Percentiles rank a stretch among this genome's conserved stretches.
These are phyloP conservation scores for Alternaria longipes DNA, from an alignment of 2,329 filamentous ascomycete species.

Conservation along the genomic window DNA sequence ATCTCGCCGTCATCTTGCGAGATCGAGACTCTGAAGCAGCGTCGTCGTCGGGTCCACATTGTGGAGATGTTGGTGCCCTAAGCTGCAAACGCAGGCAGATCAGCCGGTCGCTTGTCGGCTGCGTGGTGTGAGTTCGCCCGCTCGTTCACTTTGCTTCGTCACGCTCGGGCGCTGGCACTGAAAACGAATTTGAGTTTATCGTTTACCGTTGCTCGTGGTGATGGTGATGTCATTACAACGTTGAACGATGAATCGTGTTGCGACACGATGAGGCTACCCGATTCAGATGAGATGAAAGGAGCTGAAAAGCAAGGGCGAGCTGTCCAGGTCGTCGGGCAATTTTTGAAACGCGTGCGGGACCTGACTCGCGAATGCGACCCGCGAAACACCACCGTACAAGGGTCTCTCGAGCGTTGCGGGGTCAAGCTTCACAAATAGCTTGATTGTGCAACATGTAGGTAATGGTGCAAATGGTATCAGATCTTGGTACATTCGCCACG, in stretches of 20 bases:
- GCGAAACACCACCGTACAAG: slow-evolving; percentile 5
- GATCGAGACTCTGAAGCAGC: slow-evolving; percentile 19
- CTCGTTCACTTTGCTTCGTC: slow-evolving; percentile 6
- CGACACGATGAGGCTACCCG: background rate
- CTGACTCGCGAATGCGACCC: slow-evolving; percentile 4
- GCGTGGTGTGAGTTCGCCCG: slow-evolving; percentile 3
- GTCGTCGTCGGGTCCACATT: slow-evolving; percentile 17
- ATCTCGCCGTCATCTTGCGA: slow-evolving; percentile 13
- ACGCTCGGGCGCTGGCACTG: background rate
- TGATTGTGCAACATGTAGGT: background rate
- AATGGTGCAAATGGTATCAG: background rate
- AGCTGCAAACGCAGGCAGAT: slow-evolving; percentile 19
- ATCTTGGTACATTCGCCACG: background rate
- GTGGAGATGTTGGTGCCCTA: slow-evolving; percentile 7
- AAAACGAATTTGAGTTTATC: slow-evolving; percentile 3
- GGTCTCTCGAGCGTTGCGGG: slow-evolving; percentile 1
- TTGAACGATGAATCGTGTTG: background rate
- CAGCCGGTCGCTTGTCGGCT: slow-evolving; percentile 18
- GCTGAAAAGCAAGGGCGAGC: slow-evolving; percentile 16
- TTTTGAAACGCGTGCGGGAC: slow-evolving; percentile 23
- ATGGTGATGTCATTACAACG: slow-evolving; percentile 3
- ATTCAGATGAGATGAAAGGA: slow-evolving; percentile 28
- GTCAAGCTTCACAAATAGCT: slow-evolving; percentile 7
- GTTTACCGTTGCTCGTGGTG: background rate
- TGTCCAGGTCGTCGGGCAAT: slow-evolving; percentile 11